phyloP scores from a whole-genome alignment of 1,284 basidiomycete genomes.

The Mrakiaceae sp. region DNA sequence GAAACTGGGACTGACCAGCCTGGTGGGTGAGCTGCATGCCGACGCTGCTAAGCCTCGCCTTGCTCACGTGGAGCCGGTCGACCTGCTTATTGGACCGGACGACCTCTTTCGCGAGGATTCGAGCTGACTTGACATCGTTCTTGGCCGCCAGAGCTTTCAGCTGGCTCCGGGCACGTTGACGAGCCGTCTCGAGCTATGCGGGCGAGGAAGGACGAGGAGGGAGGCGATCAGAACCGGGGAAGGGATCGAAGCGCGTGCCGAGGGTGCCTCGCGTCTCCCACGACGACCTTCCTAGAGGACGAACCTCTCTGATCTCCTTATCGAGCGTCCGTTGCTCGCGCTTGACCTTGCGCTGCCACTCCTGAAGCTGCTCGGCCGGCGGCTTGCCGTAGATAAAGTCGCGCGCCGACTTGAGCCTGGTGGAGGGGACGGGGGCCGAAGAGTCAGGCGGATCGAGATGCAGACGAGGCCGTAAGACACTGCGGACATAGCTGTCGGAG shows the following conservation, averaged over 20 bases:
- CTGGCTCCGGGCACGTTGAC: constrained; percentile 64
- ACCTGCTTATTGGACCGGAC: constrained; percentile 91
- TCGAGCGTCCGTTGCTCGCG: constrained; percentile 70
- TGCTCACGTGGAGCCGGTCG: constrained; percentile 79
- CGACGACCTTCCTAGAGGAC: constrained; percentile 28
- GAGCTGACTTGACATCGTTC: constrained; percentile 84
- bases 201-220: neutral
- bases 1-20: constrained; percentile 52
- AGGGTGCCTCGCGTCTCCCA: neutral
- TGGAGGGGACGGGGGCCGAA: too few species aligned
- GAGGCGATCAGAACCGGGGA: constrained; percentile 12
- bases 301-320: constrained; percentile 83
- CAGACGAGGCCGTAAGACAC: too few species aligned
- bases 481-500: too few species aligned
- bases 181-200: constrained; percentile 66
- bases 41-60: constrained; percentile 86
- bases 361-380: constrained; percentile 76
- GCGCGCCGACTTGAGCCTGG: constrained; percentile 54
- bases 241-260: constrained; percentile 19
- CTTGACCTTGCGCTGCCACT: constrained; percentile 77
- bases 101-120: constrained; percentile 85
- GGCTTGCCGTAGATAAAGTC: constrained; percentile 89
- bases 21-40: constrained; percentile 85
- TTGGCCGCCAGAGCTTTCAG: constrained; percentile 86
- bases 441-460: too few species aligned